Evolutionary conservation across 768 basidiomycete species (phyloP), one percentile per base, ranked within the genome.

Genomic region (Agaricus subrufescens): DNA sequence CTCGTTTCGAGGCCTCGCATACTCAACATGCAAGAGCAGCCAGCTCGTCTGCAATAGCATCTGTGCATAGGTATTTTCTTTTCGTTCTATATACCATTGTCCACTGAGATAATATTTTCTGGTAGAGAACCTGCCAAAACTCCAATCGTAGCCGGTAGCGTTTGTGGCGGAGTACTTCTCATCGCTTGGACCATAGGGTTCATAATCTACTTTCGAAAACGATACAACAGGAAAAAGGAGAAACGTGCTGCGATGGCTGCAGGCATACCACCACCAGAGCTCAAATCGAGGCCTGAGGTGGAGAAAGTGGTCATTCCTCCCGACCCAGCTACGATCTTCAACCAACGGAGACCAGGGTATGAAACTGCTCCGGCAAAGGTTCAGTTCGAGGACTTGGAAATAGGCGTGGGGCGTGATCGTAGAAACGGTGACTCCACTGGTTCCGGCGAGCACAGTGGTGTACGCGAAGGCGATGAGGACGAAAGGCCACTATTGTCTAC

Each of bases 291-390:
- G 54, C 61, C 72, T 52, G 66, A 70, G 48, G 70, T 73, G 51
- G 76, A 80, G 61, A 75, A 70, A 46, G 70, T 83, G 53, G 72
- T 85, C 50, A 81, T 85, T 19, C 84, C 84, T 19, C 84, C 84
- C 1, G 85, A 87, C 66, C 84, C 85, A n/a, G 85, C 84, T 40
- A 73, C 86, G 30, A 65, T 85, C n/a, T 69, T 80, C 44, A 81
- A 81, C 19, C 71, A 75, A 46, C 65, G 71, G 23, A 60, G 66
- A 54, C 75, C 80, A 2, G 80, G 81, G 11, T 45, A 56, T 44
- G 46, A 7, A 23, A 12, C 34, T 30, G 53, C 39, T 39, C 48
- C 42, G 15, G 6, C 14, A 11, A n/a, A 10, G 27, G 30, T 50
- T 3, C 15, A 38, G 4, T 3, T 15, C 26, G 44, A 43, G 14